These are phyloP conservation scores for Naganishia onofrii DNA, from an alignment of 768 basidiomycete genomes.

Conservation along the genomic window DNA sequence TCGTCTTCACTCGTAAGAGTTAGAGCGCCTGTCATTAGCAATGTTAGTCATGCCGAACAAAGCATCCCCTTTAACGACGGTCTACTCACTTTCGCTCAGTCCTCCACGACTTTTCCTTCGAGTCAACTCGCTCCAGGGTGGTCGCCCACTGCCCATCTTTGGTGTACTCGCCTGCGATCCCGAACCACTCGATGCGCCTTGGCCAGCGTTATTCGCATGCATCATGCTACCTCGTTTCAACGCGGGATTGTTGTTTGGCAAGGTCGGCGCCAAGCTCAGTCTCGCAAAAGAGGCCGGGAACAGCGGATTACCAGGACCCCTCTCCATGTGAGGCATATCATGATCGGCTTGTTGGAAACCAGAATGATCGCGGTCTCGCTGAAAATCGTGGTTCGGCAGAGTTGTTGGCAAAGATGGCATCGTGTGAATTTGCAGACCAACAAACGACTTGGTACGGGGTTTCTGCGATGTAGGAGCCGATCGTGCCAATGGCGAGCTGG, in stretches of 20 bases:
- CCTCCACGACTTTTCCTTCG: conserved; percentile 32
- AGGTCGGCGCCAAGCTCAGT: conserved; percentile 65
- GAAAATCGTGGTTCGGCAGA: conserved; percentile 37
- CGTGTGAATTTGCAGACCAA: conserved; percentile 48
- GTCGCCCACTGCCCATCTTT: conserved; percentile 29
- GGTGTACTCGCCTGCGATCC: conserved; percentile 27
- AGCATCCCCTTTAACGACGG: neutral
- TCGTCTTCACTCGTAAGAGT: conserved; percentile 19
- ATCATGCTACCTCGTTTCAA: conserved; percentile 41
- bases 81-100: conserved; percentile 33
- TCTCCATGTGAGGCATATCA: conserved; percentile 58
- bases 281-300: conserved; percentile 79
- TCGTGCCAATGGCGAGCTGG: conserved; percentile 3
- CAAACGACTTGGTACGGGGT: conserved; percentile 45
- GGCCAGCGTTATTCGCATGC: neutral
- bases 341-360: conserved; percentile 10
- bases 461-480: conserved; percentile 4
- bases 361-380: conserved; percentile 16
- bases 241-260: conserved; percentile 48
- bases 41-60: neutral
- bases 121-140: conserved; percentile 25
- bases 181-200: conserved; percentile 31
- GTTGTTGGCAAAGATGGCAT: conserved; percentile 32
- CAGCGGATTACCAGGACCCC: conserved; percentile 69
- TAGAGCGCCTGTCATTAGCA: neutral